Evolutionary conservation across 2,329 filamentous ascomycete species (phyloP).

Genomic region (Xylariaceae sp.): DNA sequence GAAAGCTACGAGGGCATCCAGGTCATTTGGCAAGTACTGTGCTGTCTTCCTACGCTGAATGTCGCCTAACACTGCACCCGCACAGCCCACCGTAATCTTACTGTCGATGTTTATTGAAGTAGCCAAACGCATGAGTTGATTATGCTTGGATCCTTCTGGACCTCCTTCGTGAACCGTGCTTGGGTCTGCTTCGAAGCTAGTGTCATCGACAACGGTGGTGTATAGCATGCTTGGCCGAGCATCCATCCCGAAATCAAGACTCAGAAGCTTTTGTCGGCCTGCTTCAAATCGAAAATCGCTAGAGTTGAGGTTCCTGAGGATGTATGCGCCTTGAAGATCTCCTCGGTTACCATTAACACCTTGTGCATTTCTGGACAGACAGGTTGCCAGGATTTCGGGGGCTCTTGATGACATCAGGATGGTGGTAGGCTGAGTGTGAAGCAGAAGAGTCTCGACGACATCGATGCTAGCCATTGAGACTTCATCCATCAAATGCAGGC

Average conservation of each 20-base stretch:
- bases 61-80: slow-evolving; percentile 79
- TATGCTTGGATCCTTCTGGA: slow-evolving; percentile 51
- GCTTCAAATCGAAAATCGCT: slow-evolving; percentile 68
- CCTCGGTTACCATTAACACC: slow-evolving; percentile 28
- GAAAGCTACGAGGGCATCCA: slow-evolving; percentile 51
- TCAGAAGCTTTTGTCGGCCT: slow-evolving; percentile 63
- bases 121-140: slow-evolving; percentile 64
- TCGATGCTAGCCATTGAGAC: slow-evolving; percentile 65
- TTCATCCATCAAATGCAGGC: slow-evolving; percentile 74
- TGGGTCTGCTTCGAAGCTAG: slow-evolving; percentile 32
- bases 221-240: slow-evolving; percentile 55
- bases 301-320: slow-evolving; percentile 64
- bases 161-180: slow-evolving; percentile 39
- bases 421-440: slow-evolving; percentile 52
- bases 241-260: slow-evolving; percentile 49
- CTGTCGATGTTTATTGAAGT: slow-evolving; percentile 73
- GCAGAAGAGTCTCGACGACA: slow-evolving; percentile 57
- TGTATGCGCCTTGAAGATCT: slow-evolving; percentile 38
- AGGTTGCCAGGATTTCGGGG: slow-evolving; percentile 37
- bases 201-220: slow-evolving; percentile 51
- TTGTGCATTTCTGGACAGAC: slow-evolving; percentile 33
- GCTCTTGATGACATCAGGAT: slow-evolving; percentile 50
- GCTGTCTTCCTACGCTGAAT: slow-evolving; percentile 65
- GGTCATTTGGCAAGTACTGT: slow-evolving; percentile 59
- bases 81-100: slow-evolving; percentile 71